Base-by-base conservation (phyloP, 2,329 filamentous ascomycete species). In the Orbilia brochopaga region DNA sequence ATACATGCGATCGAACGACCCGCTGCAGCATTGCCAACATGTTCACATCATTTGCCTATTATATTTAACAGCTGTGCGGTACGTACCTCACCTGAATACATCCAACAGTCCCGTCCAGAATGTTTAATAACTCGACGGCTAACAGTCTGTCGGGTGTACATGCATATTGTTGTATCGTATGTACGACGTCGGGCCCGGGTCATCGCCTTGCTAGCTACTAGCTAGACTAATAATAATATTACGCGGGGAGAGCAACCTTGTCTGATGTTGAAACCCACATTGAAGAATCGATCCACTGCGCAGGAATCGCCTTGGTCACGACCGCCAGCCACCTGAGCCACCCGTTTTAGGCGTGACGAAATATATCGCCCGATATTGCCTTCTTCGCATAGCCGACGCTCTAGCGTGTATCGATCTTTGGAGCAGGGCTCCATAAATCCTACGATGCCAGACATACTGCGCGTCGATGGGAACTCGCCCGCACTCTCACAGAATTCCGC, bases 181-280 rank as follows among this genome's bases (percentile, higher is more conserved):
- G 44, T 19, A 48, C 17, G 44, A 48, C 19, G 40, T 44, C 40
- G 40, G 40, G n/a, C 44, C 17, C 15, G 6, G 5, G n/a, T 48
- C n/a, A n/a, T n/a, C n/a, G n/a, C n/a, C n/a, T n/a, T n/a, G n/a
- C n/a, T n/a, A n/a, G n/a, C n/a, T n/a, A n/a, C n/a, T n/a, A n/a
- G n/a, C n/a, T n/a, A n/a, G n/a, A 11, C 44, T 48, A 48, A 48
- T 48, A 21, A 19, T 19, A 19, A 48, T 17, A 15, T 44, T 44
- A 19, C 19, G n/a, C 44, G 15, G 19, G 44, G 44, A 48, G 11
- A 21, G 44, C 2, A 10, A 10, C n/a, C 19, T 10, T 48, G 44
- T 48, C 44, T 48, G 44, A 11, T 21, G n/a, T 48, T 48, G 44
- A 48, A 48, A 48, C 44, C 44, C 44, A 48, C 44, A 48, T 48